Percentiles rank a stretch among this genome's conserved stretches.
Evolutionary conservation across 2,329 filamentous ascomycete species (phyloP).

Genomic region (Pseudogymnoascus sp.): DNA sequence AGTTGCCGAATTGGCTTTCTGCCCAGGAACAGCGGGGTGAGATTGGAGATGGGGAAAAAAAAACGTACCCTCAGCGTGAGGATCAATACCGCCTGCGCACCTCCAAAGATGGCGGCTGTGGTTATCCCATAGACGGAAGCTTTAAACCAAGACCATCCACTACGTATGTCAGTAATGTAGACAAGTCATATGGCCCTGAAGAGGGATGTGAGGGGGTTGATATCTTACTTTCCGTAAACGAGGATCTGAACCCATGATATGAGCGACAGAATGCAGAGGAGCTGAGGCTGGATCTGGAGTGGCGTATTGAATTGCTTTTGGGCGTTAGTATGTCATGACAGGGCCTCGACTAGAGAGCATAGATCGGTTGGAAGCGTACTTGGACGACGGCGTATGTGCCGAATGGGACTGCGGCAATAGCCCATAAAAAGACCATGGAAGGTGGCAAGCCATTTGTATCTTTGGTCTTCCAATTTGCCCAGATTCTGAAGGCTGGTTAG

Average conservation of each 20-base stretch:
- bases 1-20: not conserved
- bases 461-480: conserved; percentile 53
- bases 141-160: conserved; percentile 39
- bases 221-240: conserved; percentile 39
- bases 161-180: conserved; percentile 21
- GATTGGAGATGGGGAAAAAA: not conserved
- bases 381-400: conserved; percentile 44
- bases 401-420: conserved; percentile 39
- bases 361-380: conserved; percentile 21
- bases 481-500: conserved; percentile 34
- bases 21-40: conserved; percentile 9
- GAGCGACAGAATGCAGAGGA: conserved; percentile 40
- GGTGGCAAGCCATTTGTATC: conserved; percentile 52
- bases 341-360: not conserved
- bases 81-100: conserved; percentile 47
- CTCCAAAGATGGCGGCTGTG: conserved; percentile 38
- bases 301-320: conserved; percentile 45
- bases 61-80: conserved; percentile 42
- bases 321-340: not conserved
- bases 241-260: conserved; percentile 44
- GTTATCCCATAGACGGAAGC: conserved; percentile 33
- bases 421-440: conserved; percentile 56
- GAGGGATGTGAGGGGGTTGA: not conserved
- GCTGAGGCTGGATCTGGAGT: conserved; percentile 45
- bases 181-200: not conserved